Evolutionary conservation across 2,329 filamentous ascomycete genomes (phyloP).

Genomic region (Ophiostoma perfectum): DNA sequence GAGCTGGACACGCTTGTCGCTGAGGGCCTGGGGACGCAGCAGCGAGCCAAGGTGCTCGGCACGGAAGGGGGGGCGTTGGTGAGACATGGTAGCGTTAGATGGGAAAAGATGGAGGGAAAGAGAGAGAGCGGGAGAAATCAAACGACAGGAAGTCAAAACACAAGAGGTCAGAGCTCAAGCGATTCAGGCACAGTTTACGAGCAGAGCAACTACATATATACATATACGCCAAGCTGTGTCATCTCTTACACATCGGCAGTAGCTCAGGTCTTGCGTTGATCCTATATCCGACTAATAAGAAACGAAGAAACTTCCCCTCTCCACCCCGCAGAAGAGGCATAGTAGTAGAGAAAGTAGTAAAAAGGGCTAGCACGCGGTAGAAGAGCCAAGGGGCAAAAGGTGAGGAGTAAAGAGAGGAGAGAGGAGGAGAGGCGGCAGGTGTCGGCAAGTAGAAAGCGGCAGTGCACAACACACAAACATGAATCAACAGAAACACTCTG

Average conservation of each 20-base stretch:
- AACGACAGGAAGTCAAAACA: neutral
- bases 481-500: neutral
- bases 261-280: neutral
- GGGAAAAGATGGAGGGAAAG: neutral
- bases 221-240: neutral
- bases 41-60: constrained; percentile 73
- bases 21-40: constrained; percentile 60
- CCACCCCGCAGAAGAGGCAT: neutral
- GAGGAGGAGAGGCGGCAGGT: neutral
- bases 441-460: neutral
- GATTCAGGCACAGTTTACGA: neutral
- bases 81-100: constrained; percentile 20
- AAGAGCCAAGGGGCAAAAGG: neutral
- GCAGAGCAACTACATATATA: constrained; percentile 6
- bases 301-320: neutral
- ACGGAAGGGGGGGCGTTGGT: constrained; percentile 54
- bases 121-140: neutral
- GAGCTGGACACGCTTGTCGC: constrained; percentile 39
- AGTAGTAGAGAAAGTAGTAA: neutral
- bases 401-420: neutral
- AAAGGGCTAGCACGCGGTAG: neutral
- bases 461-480: constrained; percentile 9
- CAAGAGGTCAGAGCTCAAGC: neutral
- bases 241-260: constrained; percentile 5
- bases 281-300: neutral